Evolutionary conservation across 331 rosid species (phyloP).

Genomic region (Rosa hybrid): DNA sequence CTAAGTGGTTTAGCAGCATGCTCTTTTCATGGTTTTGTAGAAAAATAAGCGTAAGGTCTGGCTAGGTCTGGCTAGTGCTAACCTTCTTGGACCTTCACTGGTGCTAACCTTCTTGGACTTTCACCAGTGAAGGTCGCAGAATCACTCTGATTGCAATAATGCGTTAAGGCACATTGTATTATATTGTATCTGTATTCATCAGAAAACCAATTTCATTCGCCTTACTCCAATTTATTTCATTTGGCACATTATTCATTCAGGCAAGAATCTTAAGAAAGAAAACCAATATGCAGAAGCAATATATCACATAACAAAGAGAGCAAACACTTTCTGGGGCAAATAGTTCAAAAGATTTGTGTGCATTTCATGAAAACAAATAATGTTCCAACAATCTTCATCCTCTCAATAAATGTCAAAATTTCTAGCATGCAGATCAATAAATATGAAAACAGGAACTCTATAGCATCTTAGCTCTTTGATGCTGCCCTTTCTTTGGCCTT

Average conservation of each 20-base stretch:
- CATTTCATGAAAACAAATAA: not conserved
- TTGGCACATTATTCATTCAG: not conserved
- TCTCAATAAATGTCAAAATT: constrained; percentile 16
- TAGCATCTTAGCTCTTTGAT: constrained; percentile 26
- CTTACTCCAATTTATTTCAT: not conserved
- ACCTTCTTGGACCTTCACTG: not conserved
- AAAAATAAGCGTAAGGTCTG: not conserved
- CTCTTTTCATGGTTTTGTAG: not conserved
- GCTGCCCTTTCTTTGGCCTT: constrained; percentile 43
- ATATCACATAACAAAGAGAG: not conserved
- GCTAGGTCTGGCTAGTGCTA: too few species aligned
- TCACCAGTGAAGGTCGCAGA: not conserved
- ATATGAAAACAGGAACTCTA: not conserved
- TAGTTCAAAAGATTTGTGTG: not conserved
- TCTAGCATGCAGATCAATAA: not conserved
- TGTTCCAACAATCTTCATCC: constrained; percentile 13
- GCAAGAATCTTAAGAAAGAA: not conserved
- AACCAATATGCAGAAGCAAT: not conserved
- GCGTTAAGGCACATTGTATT: not conserved
- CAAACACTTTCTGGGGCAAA: not conserved
- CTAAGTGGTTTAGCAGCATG: not conserved
- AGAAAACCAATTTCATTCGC: not conserved
- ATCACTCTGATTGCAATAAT: not conserved
- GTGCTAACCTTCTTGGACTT: not conserved
- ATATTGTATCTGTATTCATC: not conserved